These are phyloP conservation scores for Alnus rubra DNA, from an alignment of 306 rosid species.

Conservation along the genomic window DNA sequence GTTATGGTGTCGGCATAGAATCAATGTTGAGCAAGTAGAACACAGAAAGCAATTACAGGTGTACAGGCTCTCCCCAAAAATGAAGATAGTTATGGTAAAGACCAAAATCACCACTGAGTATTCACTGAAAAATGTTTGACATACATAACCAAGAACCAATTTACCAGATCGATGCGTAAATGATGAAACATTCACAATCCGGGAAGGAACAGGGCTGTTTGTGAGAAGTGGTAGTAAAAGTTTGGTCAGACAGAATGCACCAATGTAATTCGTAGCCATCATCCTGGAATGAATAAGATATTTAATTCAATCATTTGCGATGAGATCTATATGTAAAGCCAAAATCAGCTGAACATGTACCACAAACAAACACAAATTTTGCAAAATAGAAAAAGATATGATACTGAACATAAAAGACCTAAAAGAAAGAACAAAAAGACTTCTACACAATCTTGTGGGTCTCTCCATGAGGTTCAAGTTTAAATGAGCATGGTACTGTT, in stretches of 20 bases:
- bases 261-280: constrained; percentile 81
- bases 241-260: constrained; percentile 70
- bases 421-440: constrained; percentile 17
- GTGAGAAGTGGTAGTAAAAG: constrained; percentile 69
- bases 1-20: background rate
- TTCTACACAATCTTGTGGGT: constrained; percentile 1
- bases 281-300: constrained; percentile 50
- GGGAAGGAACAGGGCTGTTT: constrained; percentile 70
- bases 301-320: background rate
- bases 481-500: constrained; percentile 17
- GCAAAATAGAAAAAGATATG: background rate
- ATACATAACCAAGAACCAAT: background rate
- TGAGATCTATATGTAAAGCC: background rate
- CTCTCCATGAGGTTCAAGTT: constrained; percentile 14
- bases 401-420: background rate
- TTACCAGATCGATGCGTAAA: constrained; percentile 83
- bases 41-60: background rate
- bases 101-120: background rate
- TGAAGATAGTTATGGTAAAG: background rate
- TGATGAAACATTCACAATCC: constrained; percentile 79
- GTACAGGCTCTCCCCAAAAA: background rate
- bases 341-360: background rate
- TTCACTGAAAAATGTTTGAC: background rate
- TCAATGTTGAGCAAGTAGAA: background rate
- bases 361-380: background rate